Conservation (phyloP, 1,284 basidiomycete genomes). For the Trametes hirsuta region DNA sequence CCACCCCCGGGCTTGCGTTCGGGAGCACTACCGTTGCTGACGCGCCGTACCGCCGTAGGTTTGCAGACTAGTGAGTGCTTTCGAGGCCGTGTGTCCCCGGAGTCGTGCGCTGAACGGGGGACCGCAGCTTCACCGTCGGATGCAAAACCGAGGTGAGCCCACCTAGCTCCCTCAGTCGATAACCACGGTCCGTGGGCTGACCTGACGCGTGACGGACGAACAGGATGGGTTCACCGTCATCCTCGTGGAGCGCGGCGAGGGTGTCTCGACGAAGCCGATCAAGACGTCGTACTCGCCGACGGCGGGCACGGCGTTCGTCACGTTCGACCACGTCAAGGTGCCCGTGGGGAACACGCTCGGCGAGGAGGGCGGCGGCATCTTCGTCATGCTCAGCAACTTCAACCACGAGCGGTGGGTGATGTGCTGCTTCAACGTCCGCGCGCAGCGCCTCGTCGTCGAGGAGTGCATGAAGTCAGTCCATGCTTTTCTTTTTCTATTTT, state of each 20-base stretch:
- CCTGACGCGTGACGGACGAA: too few species aligned
- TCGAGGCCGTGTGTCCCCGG: neutral
- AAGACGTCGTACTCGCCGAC: slow-evolving; percentile 82
- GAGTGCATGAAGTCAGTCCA: slow-evolving; percentile 64
- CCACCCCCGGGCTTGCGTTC: too few species aligned
- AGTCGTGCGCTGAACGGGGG: neutral
- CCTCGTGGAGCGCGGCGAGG: slow-evolving; percentile 74
- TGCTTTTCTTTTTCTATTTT: too few species aligned
- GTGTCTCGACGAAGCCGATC: slow-evolving; percentile 85
- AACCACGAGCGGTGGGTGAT: slow-evolving; percentile 75
- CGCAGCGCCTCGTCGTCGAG: slow-evolving; percentile 61
- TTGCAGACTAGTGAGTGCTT: slow-evolving; percentile 52
- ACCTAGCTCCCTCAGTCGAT: neutral
- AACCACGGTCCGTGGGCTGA: neutral
- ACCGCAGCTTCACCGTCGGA: slow-evolving; percentile 61
- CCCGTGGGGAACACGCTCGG: slow-evolving; percentile 88
- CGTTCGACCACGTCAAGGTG: slow-evolving; percentile 87
- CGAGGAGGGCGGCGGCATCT: slow-evolving; percentile 80
- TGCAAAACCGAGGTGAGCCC: slow-evolving; percentile 55
- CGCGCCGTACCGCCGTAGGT: slow-evolving; percentile 24
- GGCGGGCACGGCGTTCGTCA: slow-evolving; percentile 86
- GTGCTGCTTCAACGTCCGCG: slow-evolving; percentile 57
- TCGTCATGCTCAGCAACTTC: slow-evolving; percentile 77
- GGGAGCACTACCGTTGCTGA: neutral
- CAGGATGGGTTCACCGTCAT: slow-evolving; percentile 85